phyloP scores from a whole-genome alignment of 805 yeast species.

The Huiozyma naganishii region DNA sequence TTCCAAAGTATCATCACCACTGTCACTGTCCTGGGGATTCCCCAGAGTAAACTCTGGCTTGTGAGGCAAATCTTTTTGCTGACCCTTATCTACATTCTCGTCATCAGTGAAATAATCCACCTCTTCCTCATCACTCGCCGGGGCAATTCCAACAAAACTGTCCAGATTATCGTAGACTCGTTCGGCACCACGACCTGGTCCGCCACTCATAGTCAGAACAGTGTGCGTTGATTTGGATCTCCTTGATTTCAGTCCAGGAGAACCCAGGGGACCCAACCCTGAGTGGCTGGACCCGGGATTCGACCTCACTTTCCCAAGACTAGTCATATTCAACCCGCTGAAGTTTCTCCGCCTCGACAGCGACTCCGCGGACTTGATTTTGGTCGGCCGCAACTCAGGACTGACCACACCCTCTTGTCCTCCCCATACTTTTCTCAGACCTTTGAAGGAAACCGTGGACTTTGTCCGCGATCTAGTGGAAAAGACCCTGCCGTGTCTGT shows the following conservation, averaged over 20 bases:
- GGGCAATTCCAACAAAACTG: slow-evolving; percentile 10
- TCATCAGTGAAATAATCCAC: slow-evolving; percentile 32
- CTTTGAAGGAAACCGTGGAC: slow-evolving; percentile 25
- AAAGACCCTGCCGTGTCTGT: slow-evolving; percentile 12
- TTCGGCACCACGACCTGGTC: slow-evolving; percentile 7
- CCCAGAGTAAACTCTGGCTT: slow-evolving; percentile 4
- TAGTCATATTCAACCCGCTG: slow-evolving; percentile 27
- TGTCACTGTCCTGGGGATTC: slow-evolving; percentile 1
- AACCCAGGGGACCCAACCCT: slow-evolving; percentile 6
- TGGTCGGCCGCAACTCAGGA: slow-evolving; percentile 6
- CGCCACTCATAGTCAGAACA: slow-evolving; percentile 12
- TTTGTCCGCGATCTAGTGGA: slow-evolving; percentile 25
- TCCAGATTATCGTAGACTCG: slow-evolving; percentile 12
- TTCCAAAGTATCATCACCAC: not conserved
- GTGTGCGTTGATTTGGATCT: slow-evolving; percentile 22
- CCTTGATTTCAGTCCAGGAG: slow-evolving; percentile 20
- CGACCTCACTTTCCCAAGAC: slow-evolving; percentile 19
- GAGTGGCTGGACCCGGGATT: slow-evolving; percentile 9
- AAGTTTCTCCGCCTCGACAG: slow-evolving; percentile 18
- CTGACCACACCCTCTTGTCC: slow-evolving; percentile 12
- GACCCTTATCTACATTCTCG: slow-evolving; percentile 13
- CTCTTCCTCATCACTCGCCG: slow-evolving; percentile 28
- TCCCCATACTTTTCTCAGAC: slow-evolving; percentile 18
- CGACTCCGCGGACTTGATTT: slow-evolving; percentile 22
- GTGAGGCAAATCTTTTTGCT: not conserved